These are phyloP conservation scores for Aspergillus sp. DNA, from an alignment of 2,329 filamentous ascomycete species.

Conservation along the genomic window DNA sequence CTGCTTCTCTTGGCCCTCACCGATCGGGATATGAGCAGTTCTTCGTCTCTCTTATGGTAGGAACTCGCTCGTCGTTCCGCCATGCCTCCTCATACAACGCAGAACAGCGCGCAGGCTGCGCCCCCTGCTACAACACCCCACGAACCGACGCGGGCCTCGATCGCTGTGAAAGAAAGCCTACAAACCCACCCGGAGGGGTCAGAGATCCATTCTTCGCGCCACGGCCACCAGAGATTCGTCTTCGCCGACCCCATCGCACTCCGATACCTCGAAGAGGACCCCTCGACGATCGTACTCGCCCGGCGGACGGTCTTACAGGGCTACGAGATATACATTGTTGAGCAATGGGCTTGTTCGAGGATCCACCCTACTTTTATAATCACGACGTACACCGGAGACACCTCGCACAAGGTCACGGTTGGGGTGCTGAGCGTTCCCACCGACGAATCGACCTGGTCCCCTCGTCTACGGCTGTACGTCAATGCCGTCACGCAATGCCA, in stretches of 20 bases:
- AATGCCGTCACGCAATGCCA: constrained; percentile 81
- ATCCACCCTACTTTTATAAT: constrained; percentile 88
- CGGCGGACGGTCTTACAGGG: constrained; percentile 69
- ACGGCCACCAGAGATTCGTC: constrained; percentile 58
- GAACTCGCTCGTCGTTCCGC: constrained; percentile 6
- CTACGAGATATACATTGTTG: constrained; percentile 91
- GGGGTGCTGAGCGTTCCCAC: constrained; percentile 78
- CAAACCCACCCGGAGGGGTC: constrained; percentile 17
- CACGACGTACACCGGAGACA: constrained; percentile 87
- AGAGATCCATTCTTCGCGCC: constrained; percentile 19
- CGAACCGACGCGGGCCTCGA: constrained; percentile 27
- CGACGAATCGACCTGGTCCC: constrained; percentile 78
- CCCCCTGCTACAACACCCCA: constrained; percentile 23
- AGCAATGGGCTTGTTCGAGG: constrained; percentile 96
- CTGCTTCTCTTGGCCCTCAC: background rate
- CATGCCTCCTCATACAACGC: constrained; percentile 23
- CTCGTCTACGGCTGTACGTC: constrained; percentile 78
- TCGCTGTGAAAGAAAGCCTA: constrained; percentile 20
- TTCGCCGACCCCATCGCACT: constrained; percentile 67
- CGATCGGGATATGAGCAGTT: constrained; percentile 9
- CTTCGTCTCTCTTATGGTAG: constrained; percentile 8
- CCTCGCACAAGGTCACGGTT: constrained; percentile 72
- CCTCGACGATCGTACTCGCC: constrained; percentile 71
- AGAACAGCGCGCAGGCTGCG: constrained; percentile 21
- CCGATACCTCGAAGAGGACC: constrained; percentile 81